A percentile compares a stretch with the other conserved stretches of the same genome.
These are phyloP conservation scores for Teunomyces panamensis DNA, from an alignment of 805 yeast species.

Conservation along the genomic window DNA sequence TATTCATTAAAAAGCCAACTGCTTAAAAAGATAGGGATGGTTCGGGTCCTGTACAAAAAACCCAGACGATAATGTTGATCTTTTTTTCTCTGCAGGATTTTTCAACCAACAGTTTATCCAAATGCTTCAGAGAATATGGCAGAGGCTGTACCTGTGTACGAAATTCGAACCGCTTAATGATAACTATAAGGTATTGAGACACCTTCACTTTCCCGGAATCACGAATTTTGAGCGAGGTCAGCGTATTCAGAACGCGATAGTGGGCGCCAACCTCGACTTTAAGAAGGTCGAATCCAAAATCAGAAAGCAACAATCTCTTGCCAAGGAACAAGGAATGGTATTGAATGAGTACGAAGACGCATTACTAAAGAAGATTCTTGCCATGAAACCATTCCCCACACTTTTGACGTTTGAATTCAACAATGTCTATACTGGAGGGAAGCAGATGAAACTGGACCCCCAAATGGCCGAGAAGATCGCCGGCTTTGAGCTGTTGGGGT, in stretches of 20 bases:
- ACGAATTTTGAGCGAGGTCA: slow-evolving; percentile 47
- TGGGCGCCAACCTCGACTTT: slow-evolving; percentile 54
- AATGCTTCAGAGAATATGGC: not conserved
- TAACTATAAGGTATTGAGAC: slow-evolving; percentile 34
- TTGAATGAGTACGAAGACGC: slow-evolving; percentile 48
- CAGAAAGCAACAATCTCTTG: slow-evolving; percentile 33
- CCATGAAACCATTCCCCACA: slow-evolving; percentile 58
- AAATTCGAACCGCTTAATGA: slow-evolving; percentile 31
- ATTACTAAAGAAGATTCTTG: slow-evolving; percentile 41
- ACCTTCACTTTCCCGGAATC: slow-evolving; percentile 41
- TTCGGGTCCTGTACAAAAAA: not conserved
- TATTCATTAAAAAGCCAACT: not conserved
- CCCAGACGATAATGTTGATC: not conserved
- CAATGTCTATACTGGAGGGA: slow-evolving; percentile 90
- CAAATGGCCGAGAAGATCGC: slow-evolving; percentile 26
- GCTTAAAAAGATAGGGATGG: not conserved
- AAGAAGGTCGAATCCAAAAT: slow-evolving; percentile 53
- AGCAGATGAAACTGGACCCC: slow-evolving; percentile 63
- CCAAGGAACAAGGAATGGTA: slow-evolving; percentile 37
- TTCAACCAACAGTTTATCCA: not conserved
- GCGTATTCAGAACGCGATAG: slow-evolving; percentile 53
- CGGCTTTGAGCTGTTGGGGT: slow-evolving; percentile 36
- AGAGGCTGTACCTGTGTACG: slow-evolving; percentile 8
- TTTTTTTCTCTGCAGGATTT: not conserved
- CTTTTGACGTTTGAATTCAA: slow-evolving; percentile 80